Evolutionary conservation across 768 basidiomycete genomes (phyloP).

Genomic region (Pulveroboletus sp.): DNA sequence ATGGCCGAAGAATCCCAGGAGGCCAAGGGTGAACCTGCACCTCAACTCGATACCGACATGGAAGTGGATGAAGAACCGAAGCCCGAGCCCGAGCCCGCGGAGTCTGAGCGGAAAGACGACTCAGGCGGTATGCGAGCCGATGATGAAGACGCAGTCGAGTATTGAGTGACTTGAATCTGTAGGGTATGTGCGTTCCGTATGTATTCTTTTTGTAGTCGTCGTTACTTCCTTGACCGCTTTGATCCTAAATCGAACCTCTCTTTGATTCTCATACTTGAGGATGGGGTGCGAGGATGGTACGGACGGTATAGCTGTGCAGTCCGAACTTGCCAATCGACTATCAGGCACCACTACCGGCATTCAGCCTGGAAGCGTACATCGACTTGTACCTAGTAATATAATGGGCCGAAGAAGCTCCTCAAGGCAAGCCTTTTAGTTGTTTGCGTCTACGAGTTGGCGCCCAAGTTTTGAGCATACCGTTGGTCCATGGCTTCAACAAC

Average conservation of each 20-base stretch:
- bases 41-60: constrained; percentile 29
- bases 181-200: constrained; percentile 30
- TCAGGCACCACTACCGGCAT: no score
- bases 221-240: constrained; percentile 18
- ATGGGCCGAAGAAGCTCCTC: no score
- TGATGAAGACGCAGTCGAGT: constrained; percentile 82
- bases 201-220: constrained; percentile 15
- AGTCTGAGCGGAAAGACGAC: constrained; percentile 53
- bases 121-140: constrained; percentile 56
- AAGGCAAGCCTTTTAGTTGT: no score
- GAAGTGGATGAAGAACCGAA: constrained; percentile 36
- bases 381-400: no score
- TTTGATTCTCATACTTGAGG: not conserved
- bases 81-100: constrained; percentile 33
- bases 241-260: constrained; percentile 7
- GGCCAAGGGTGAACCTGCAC: constrained; percentile 16
- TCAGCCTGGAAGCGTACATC: no score
- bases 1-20: constrained; percentile 29
- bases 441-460: no score
- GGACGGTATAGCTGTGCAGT: not conserved
- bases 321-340: no score
- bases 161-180: constrained; percentile 36
- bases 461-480: no score
- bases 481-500: no score
- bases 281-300: not conserved